Conservation (phyloP, 2,329 filamentous ascomycete species). For the Chaetomium olivaceum region DNA sequence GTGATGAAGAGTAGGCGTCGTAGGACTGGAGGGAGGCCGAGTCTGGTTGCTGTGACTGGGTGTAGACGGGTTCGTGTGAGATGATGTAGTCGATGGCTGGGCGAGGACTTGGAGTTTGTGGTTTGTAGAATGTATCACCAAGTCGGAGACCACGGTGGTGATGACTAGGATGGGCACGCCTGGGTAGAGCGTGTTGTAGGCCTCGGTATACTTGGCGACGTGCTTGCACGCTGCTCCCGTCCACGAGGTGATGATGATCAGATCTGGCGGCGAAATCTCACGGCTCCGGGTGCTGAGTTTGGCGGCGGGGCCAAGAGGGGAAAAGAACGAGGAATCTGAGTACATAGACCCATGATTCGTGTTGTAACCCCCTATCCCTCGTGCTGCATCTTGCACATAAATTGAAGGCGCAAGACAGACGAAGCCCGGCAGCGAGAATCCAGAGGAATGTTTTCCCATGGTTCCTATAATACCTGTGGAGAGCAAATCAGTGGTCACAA, state of each 20-base stretch:
- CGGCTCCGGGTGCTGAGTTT: conserved; percentile 6
- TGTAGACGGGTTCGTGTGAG: not conserved
- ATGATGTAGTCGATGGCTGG: conserved; percentile 26
- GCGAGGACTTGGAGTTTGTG: conserved; percentile 25
- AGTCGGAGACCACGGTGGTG: conserved; percentile 29
- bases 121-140: conserved; percentile 22
- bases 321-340: conserved; percentile 14
- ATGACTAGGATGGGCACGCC: conserved; percentile 46
- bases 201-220: conserved; percentile 48
- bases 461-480: not conserved
- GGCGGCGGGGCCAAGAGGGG: conserved; percentile 3
- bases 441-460: conserved; percentile 12
- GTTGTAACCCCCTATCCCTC: not conserved
- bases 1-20: conserved; percentile 31
- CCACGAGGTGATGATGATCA: conserved; percentile 50
- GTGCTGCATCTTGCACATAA: conserved; percentile 41
- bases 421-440: conserved; percentile 42
- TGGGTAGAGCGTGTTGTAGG: conserved; percentile 47
- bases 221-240: conserved; percentile 47
- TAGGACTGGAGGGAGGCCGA: conserved; percentile 9
- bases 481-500: not conserved
- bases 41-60: conserved; percentile 36
- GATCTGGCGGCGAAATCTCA: conserved; percentile 34
- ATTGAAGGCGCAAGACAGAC: conserved; percentile 41
- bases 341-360: conserved; percentile 3